Base-by-base conservation (phyloP, 1,284 basidiomycete genomes). In the Puccinia novopanici region DNA sequence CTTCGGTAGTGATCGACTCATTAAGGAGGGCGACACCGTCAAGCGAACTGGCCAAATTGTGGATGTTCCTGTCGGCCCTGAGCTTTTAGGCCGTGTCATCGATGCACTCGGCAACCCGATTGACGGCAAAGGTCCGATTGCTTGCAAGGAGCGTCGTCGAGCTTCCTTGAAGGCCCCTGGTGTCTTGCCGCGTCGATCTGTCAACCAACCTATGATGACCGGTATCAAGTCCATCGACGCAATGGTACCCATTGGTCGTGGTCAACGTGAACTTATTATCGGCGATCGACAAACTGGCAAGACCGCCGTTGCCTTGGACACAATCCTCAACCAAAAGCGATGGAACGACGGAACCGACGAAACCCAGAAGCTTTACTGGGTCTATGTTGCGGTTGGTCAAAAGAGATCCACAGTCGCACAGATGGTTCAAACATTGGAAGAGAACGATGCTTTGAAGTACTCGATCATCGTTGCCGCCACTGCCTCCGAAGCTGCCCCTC, bases 131-230 rank as follows among this genome's bases (percentile, higher is more conserved):
- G 96, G 96, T 83, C 95, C 95, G 85, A 96, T 99, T 87, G 89
- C 96, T 84, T 90, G 94, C 84, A 89, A 90, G 82, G 93, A 95
- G 89, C 93, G 95, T 87, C 92, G 94, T 86, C 94, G 95, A 90
- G 94, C 96, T 83, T 94, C 95, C 84, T 89, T 97, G 88, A 99
- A 99, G 90, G 96, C 96, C 78, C 96, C 96, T 84, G 96, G 96
- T 90, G 98, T 99, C 87, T 89, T 99, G 79, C 96, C 96, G 85
- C 94, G 95, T 90, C 93, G 94, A 87, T 98, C 96, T 86, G 96
- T 99, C 89, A 95, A 96, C 91, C 93, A 99, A 90, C 95, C 96
- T 86, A 99, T 99, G 96, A 94, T 97, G 92, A 99, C 96, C 83
- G 96, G 96, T 90, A 91, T 99, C 87, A 99, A 99, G 90, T 94